These are phyloP conservation scores for Backusella luteola DNA, from an alignment of 192 early-diverging fungal genomes.

Conservation along the genomic window DNA sequence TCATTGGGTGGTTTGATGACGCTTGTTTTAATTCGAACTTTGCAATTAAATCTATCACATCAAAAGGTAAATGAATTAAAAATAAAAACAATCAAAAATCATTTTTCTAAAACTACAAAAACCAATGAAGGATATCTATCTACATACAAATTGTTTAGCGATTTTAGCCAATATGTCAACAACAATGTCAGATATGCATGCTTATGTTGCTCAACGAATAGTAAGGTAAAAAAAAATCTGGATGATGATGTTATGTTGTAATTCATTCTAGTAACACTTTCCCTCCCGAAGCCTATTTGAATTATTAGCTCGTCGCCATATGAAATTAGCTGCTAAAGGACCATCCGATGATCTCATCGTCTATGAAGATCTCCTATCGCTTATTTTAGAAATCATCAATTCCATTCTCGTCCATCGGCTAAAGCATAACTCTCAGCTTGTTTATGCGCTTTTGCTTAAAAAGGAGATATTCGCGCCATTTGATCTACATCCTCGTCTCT, in stretches of 20 bases:
- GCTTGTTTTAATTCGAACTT: slow-evolving; percentile 61
- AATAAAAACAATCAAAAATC: neutral
- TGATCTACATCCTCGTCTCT: slow-evolving; percentile 50
- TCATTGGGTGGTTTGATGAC: slow-evolving; percentile 67
- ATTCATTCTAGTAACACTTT: neutral
- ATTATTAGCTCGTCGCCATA: slow-evolving; percentile 61
- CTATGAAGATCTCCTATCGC: slow-evolving; percentile 63
- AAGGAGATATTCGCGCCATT: slow-evolving; percentile 62
- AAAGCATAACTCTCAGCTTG: slow-evolving; percentile 64
- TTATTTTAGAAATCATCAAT: slow-evolving; percentile 74
- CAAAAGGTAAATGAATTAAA: slow-evolving; percentile 38
- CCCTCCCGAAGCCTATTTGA: slow-evolving; percentile 56
- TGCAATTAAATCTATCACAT: slow-evolving; percentile 68
- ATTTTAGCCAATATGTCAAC: slow-evolving; percentile 66
- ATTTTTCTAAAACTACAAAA: neutral
- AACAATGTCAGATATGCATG: slow-evolving; percentile 56
- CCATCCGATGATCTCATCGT: slow-evolving; percentile 45
- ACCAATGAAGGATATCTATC: slow-evolving; percentile 52
- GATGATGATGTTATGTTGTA: neutral
- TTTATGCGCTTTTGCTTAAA: slow-evolving; percentile 68
- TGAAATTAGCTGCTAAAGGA: slow-evolving; percentile 46
- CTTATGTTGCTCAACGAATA: slow-evolving; percentile 69
- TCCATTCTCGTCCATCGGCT: slow-evolving; percentile 59
- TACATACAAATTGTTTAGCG: slow-evolving; percentile 65
- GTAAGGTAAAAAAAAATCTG: slow-evolving; percentile 45